Percentiles rank a stretch among this genome's conserved stretches.
phyloP scores from a whole-genome alignment of 2,329 filamentous ascomycete genomes.

The Neopestalotiopsis sp. region DNA sequence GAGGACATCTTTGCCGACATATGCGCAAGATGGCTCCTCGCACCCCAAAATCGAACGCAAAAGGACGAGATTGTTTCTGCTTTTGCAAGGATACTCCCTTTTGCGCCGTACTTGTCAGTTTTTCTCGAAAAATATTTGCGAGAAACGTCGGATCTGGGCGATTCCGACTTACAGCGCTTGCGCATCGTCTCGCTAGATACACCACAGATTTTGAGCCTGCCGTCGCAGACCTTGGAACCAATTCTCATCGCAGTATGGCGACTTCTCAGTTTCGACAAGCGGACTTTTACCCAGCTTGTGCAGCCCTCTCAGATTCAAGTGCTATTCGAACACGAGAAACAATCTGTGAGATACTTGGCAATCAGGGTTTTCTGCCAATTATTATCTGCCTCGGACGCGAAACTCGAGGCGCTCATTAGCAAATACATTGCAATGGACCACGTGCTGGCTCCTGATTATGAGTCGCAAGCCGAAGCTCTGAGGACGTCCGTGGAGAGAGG shows the following conservation, averaged over 20 bases:
- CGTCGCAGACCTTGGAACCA: conserved; percentile 32
- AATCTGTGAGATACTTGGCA: conserved; percentile 77
- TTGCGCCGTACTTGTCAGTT: conserved; percentile 79
- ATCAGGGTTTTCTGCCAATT: conserved; percentile 81
- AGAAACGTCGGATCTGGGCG: conserved; percentile 33
- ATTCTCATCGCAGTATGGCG: conserved; percentile 76
- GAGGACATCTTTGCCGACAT: conserved; percentile 80
- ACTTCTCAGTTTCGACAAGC: conserved; percentile 77
- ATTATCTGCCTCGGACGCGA: conserved; percentile 79
- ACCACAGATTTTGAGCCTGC: conserved; percentile 20
- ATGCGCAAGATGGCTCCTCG: conserved; percentile 77
- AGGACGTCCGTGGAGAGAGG: conserved; percentile 8
- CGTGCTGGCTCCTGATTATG: conserved; percentile 28
- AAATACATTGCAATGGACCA: conserved; percentile 64
- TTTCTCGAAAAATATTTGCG: conserved; percentile 63
- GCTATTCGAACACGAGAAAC: conserved; percentile 67
- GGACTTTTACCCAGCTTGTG: conserved; percentile 69
- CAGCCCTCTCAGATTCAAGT: conserved; percentile 71
- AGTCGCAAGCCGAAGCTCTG: not conserved
- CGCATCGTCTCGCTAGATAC: conserved; percentile 35
- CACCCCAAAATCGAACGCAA: conserved; percentile 43
- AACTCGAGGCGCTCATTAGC: conserved; percentile 73
- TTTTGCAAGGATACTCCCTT: conserved; percentile 80
- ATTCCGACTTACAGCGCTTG: conserved; percentile 25
- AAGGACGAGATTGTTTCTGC: conserved; percentile 65